phyloP scores from a whole-genome alignment of 257 asterid genomes.

The Solanum sitiens region DNA sequence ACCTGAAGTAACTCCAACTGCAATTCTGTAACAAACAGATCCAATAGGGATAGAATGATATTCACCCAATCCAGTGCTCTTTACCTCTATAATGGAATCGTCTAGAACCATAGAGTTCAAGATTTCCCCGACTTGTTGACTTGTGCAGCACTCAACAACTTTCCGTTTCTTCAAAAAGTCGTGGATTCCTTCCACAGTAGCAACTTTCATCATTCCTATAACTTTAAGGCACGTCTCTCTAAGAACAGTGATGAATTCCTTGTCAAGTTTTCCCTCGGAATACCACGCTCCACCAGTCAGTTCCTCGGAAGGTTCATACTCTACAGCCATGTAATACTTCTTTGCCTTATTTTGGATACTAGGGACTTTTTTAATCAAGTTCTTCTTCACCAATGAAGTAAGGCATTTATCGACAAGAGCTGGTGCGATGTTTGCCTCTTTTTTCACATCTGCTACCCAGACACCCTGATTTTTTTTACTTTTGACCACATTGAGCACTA shows the following conservation, averaged over 20 bases:
- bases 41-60: slow-evolving; percentile 45
- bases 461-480: slow-evolving; percentile 30
- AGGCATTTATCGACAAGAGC: slow-evolving; percentile 20
- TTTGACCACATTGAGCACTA: slow-evolving; percentile 33
- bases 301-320: slow-evolving; percentile 56
- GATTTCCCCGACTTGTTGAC: slow-evolving; percentile 30
- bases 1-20: slow-evolving; percentile 13
- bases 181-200: slow-evolving; percentile 29
- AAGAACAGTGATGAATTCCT: slow-evolving; percentile 14
- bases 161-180: slow-evolving; percentile 4
- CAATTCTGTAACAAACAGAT: slow-evolving; percentile 35
- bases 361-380: slow-evolving; percentile 37
- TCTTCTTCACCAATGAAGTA: slow-evolving; percentile 16
- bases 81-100: slow-evolving; percentile 50
- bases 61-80: slow-evolving; percentile 68
- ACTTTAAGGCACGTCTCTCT: slow-evolving; percentile 12
- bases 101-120: slow-evolving; percentile 46
- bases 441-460: slow-evolving; percentile 29
- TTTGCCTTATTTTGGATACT: slow-evolving; percentile 28
- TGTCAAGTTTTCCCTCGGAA: slow-evolving; percentile 38
- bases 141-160: slow-evolving; percentile 15
- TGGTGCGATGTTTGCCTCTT: slow-evolving; percentile 17
- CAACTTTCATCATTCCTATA: slow-evolving; percentile 23
- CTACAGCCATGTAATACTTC: slow-evolving; percentile 47
- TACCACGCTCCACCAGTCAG: slow-evolving; percentile 63